A percentile compares a stretch with the other conserved stretches of the same genome.
These are phyloP conservation scores for Hypoxylon fragiforme DNA, from an alignment of 495 filamentous ascomycete species.

Conservation along the genomic window DNA sequence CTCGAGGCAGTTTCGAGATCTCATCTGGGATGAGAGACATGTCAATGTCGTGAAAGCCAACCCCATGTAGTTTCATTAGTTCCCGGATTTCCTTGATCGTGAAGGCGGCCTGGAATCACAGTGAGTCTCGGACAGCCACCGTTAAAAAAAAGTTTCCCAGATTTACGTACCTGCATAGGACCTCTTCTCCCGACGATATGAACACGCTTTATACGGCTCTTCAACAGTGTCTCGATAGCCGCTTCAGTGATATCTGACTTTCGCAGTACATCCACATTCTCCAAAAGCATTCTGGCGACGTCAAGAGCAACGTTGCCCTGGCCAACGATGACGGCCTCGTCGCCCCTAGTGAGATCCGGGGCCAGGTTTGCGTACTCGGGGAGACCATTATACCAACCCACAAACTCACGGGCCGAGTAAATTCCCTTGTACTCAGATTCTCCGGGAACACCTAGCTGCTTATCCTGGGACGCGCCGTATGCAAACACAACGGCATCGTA, in stretches of 20 bases:
- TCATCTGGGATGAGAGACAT: slow-evolving; percentile 64
- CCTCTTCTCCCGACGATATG: slow-evolving; percentile 85
- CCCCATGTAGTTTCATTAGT: slow-evolving; percentile 72
- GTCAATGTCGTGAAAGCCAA: slow-evolving; percentile 72
- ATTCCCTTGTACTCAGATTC: slow-evolving; percentile 72
- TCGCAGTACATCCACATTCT: slow-evolving; percentile 67
- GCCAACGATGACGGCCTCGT: slow-evolving; percentile 86
- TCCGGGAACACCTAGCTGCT: slow-evolving; percentile 75
- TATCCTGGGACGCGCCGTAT: slow-evolving; percentile 87
- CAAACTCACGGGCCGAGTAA: slow-evolving; percentile 89
- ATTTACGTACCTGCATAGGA: slow-evolving; percentile 70
- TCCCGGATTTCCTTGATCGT: slow-evolving; percentile 94
- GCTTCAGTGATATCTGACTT: slow-evolving; percentile 87
- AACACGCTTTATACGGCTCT: slow-evolving; percentile 77
- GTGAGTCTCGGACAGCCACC: slow-evolving; percentile 51
- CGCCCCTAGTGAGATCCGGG: slow-evolving; percentile 75
- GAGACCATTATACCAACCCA: slow-evolving; percentile 97
- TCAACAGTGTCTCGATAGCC: slow-evolving; percentile 72
- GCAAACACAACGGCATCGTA: slow-evolving; percentile 93
- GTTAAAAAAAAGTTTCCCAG: slow-evolving; percentile 52
- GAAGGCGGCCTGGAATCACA: slow-evolving; percentile 68
- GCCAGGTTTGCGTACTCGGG: slow-evolving; percentile 78
- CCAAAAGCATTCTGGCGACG: slow-evolving; percentile 84
- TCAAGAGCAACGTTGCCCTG: slow-evolving; percentile 97
- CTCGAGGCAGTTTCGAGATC: slow-evolving; percentile 66